phyloP scores from a whole-genome alignment of 1,284 basidiomycete genomes.

The Tetrapyrgos nigripes region DNA sequence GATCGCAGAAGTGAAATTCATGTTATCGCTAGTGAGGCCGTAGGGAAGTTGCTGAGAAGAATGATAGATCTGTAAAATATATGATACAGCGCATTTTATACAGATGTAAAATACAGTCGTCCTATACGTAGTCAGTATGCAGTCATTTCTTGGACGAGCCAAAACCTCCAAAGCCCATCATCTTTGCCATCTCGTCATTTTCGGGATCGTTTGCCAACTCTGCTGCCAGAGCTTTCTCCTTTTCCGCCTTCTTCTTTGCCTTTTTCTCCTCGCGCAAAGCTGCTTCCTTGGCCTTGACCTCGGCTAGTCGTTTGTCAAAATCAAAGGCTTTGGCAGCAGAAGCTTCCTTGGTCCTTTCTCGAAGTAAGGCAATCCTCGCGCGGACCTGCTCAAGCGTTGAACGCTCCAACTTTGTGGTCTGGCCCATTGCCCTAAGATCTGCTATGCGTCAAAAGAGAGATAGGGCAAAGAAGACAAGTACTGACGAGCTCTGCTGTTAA shows the following conservation, averaged over 20 bases:
- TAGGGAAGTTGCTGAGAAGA: slow-evolving; percentile 32
- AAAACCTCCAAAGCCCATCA: slow-evolving; percentile 96
- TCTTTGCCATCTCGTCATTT: slow-evolving; percentile 73
- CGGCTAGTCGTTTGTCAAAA: slow-evolving; percentile 88
- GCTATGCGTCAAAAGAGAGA: slow-evolving; percentile 1
- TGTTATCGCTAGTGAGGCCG: slow-evolving; percentile 65
- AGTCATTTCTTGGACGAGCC: slow-evolving; percentile 83
- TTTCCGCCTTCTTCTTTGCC: slow-evolving; percentile 72
- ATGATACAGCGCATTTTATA: slow-evolving; percentile 32
- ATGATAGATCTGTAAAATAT: slow-evolving; percentile 38
- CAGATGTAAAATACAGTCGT: slow-evolving; percentile 21
- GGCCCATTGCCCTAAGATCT: slow-evolving; percentile 94
- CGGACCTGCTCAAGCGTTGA: slow-evolving; percentile 94
- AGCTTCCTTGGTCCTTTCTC: slow-evolving; percentile 83
- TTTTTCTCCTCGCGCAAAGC: slow-evolving; percentile 73
- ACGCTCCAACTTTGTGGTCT: slow-evolving; percentile 90
- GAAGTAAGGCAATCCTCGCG: slow-evolving; percentile 85
- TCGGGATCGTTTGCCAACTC: slow-evolving; percentile 59
- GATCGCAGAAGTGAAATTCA: slow-evolving; percentile 83
- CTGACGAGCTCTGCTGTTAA: slow-evolving; percentile 94
- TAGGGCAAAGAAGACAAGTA: slow-evolving; percentile 24
- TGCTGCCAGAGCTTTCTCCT: slow-evolving; percentile 72
- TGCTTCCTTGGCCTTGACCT: slow-evolving; percentile 79
- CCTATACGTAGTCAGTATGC: slow-evolving; percentile 1
- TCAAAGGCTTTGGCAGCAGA: slow-evolving; percentile 89